Percentiles rank a stretch among this genome's conserved stretches.
Conservation (phyloP, 2,329 filamentous ascomycete genomes). For the Sclerotinia subarctica region DNA sequence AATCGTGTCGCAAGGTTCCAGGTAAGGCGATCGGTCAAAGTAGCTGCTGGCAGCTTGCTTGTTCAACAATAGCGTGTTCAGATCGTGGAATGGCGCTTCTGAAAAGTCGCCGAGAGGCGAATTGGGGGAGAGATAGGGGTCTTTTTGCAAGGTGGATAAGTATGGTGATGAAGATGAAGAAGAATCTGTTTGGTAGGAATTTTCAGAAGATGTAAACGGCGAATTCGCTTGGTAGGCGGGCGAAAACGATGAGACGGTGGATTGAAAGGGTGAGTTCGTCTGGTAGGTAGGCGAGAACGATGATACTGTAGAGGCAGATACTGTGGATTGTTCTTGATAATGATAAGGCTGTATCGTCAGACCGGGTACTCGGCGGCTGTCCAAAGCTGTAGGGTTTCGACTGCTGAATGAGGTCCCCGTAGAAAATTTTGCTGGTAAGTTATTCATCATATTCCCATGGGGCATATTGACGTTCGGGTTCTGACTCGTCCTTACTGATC, state of each 20-base stretch:
- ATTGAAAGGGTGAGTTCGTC: neutral
- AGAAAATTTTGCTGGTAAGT: neutral
- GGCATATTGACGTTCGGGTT: neutral
- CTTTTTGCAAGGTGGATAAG: neutral
- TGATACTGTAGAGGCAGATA: conserved; percentile 3
- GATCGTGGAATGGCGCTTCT: neutral
- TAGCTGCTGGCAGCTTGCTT: neutral
- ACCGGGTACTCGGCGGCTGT: neutral
- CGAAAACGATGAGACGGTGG: neutral
- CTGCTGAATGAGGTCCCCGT: neutral
- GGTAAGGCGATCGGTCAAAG: neutral
- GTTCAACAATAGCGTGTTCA: neutral
- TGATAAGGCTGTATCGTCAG: neutral
- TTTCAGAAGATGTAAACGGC: conserved; percentile 1
- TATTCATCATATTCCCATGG: neutral
- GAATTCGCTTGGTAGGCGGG: neutral
- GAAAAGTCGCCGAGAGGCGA: neutral
- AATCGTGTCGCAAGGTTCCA: neutral
- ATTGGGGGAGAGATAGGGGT: neutral
- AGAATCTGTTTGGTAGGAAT: neutral
- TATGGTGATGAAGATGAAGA: neutral
- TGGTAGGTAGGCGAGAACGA: neutral
- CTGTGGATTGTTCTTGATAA: neutral
- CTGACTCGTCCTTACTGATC: neutral
- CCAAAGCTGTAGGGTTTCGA: neutral